Base-by-base conservation (phyloP, 768 basidiomycete genomes). In the Termitomyces titanicus region DNA sequence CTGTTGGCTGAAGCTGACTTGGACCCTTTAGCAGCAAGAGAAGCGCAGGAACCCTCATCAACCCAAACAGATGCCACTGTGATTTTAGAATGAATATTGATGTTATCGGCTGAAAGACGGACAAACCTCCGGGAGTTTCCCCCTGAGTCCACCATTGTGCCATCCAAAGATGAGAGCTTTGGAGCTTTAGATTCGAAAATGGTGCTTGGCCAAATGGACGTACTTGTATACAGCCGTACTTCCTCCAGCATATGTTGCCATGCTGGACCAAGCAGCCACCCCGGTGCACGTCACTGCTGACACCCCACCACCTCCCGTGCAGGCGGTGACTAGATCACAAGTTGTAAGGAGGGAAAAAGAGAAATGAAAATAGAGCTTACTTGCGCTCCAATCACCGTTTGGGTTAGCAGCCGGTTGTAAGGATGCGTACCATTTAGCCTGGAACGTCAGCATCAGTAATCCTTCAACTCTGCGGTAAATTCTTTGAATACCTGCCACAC, bases 61-160 rank as follows among this genome's bases (percentile, higher is more conserved):
- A 75, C 71, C 84, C 84, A 86, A 44, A 75, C 80, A 18, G 76
- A 72, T 34, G 73, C 24, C 40, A 79, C 82, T 84, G 47, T n/a
- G 13, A 33, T 53, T 20, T 37, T 11, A 44, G 25, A 47, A 38
- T 48, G 17, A 53, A 45, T 34, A 38, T 13, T 27, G 34, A 39
- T 24, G 15, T n/a, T 15, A 24, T 39, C 37, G 40, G 54, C 45
- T 46, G 33, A 25, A 33, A 67, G 9, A 49, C n/a, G 60, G 22
- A 50, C 70, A 57, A 55, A 74, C 76, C 76, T 68, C 77, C 76
- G n/a, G 84, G 85, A 39, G 64, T 73, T 62, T 84, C 78, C 40
- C 72, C 75, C 64, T 86, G 69, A 17, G 82, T 79, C 84, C 86
- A 85, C 79, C 81, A 86, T 52, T 81, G 75, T 3, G 84, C 83